phyloP scores from a whole-genome alignment of 495 filamentous ascomycete genomes.

The Thermochaetoides thermophila region DNA sequence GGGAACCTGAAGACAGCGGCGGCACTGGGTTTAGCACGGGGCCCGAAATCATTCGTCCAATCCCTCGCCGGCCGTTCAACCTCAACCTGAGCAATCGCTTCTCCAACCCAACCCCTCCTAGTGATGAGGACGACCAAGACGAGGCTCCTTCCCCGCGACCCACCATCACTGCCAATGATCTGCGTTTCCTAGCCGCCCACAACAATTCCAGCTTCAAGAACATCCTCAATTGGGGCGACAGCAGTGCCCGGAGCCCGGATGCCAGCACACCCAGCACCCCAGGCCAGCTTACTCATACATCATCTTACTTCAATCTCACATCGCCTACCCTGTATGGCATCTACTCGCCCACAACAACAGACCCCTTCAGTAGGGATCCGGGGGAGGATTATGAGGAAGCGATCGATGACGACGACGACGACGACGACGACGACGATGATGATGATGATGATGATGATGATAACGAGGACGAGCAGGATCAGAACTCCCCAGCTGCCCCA shows the following conservation, averaged over 20 bases:
- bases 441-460: conserved; percentile 18
- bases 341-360: conserved; percentile 43
- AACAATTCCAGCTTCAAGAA: conserved; percentile 8
- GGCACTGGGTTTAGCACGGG: conserved; percentile 4
- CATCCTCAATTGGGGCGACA: conserved; percentile 9
- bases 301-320: conserved; percentile 61
- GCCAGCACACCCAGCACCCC: background rate
- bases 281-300: conserved; percentile 4
- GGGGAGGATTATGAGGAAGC: background rate
- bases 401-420: conserved; percentile 20
- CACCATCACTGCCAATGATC: conserved; percentile 19
- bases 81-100: no score
- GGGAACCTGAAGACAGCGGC: conserved; percentile 1
- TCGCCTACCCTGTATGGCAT: conserved; percentile 83
- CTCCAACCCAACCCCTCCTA: conserved; percentile 33
- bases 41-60: conserved; percentile 20
- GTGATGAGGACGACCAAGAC: conserved; percentile 22
- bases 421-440: conserved; percentile 24
- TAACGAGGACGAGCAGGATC: background rate
- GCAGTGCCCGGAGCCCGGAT: no score
- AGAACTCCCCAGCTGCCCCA: no score
- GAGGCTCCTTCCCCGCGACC: conserved; percentile 29
- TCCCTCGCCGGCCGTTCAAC: conserved; percentile 46
- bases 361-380: background rate
- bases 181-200: conserved; percentile 24